Conservation (phyloP, 805 yeast genomes). For the Kockiozyma suomiensis region DNA sequence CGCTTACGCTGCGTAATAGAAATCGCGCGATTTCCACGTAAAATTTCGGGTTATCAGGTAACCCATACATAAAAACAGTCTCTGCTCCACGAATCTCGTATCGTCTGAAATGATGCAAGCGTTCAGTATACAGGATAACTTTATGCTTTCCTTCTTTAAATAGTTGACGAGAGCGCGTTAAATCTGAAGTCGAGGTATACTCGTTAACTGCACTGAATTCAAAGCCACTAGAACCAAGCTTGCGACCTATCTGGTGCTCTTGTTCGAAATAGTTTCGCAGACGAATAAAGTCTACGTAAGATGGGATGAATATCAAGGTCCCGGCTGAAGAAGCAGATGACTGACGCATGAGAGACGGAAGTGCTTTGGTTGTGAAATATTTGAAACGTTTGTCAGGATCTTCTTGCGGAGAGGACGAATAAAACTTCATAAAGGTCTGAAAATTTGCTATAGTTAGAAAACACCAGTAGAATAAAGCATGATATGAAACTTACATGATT, state of each 20-base stretch:
- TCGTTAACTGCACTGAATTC: slow-evolving; percentile 55
- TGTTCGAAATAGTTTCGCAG: slow-evolving; percentile 66
- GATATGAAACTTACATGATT: slow-evolving; percentile 39
- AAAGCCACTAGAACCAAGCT: slow-evolving; percentile 57
- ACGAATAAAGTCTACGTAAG: slow-evolving; percentile 82
- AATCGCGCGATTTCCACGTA: slow-evolving; percentile 69
- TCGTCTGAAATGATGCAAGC: slow-evolving; percentile 89
- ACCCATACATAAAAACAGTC: slow-evolving; percentile 75
- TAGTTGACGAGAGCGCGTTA: slow-evolving; percentile 68
- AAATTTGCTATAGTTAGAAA: no score
- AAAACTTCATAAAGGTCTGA: slow-evolving; percentile 64
- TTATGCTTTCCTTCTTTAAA: slow-evolving; percentile 67
- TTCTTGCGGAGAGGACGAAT: slow-evolving; percentile 50
- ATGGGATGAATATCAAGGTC: slow-evolving; percentile 76
- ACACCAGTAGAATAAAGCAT: not conserved
- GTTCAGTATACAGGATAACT: slow-evolving; percentile 85
- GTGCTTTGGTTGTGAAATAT: slow-evolving; percentile 68
- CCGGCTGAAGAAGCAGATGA: slow-evolving; percentile 63
- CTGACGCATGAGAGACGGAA: slow-evolving; percentile 69
- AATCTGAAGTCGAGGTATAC: slow-evolving; percentile 71
- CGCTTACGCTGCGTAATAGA: slow-evolving; percentile 59
- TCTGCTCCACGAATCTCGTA: slow-evolving; percentile 84
- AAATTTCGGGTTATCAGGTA: slow-evolving; percentile 82
- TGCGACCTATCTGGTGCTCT: slow-evolving; percentile 44
- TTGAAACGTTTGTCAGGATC: slow-evolving; percentile 87